A percentile compares a stretch with the other conserved stretches of the same genome.
phyloP scores from a whole-genome alignment of 78 protist species.

The Planoprotostelium fungivorum region DNA sequence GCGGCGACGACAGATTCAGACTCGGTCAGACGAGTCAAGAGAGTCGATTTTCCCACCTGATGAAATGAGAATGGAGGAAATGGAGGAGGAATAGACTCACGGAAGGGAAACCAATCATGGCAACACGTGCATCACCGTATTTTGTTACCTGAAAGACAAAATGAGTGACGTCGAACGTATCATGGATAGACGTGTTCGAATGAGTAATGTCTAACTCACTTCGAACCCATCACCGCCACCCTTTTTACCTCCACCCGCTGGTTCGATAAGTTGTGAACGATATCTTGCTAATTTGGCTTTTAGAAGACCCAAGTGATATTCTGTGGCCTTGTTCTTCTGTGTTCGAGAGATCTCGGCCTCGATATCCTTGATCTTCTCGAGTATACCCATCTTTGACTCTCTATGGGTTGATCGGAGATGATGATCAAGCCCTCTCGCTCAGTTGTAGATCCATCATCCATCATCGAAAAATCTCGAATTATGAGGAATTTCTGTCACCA shows the following conservation, averaged over 20 bases:
- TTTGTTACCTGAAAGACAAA: conserved; percentile 88
- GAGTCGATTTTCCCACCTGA: conserved; percentile 99
- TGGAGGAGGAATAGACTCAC: neutral
- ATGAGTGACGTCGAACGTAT: neutral
- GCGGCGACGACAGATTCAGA: conserved; percentile 85
- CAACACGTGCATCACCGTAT: conserved; percentile 89
- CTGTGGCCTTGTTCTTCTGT: conserved; percentile 96
- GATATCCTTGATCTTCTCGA: conserved; percentile 63
- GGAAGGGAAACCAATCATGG: conserved; percentile 83
- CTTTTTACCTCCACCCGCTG: conserved; percentile 45
- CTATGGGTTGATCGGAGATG: too few relatives aligned
- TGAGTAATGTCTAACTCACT: neutral
- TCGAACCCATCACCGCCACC: conserved; percentile 29
- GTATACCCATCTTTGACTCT: conserved; percentile 53
- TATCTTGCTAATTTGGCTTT: conserved; percentile 90
- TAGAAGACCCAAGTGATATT: conserved; percentile 81
- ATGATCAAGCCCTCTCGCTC: too few relatives aligned
- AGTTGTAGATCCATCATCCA: too few relatives aligned
- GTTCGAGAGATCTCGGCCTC: conserved; percentile 89
- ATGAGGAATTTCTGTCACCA: too few relatives aligned
- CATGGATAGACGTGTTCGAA: too few relatives aligned
- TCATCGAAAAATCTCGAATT: too few relatives aligned
- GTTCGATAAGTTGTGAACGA: conserved; percentile 44
- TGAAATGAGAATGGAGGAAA: conserved; percentile 78
- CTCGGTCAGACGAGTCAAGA: conserved; percentile 86